phyloP scores from a whole-genome alignment of 345 rosid species.

The Eucalyptus shirleyi region DNA sequence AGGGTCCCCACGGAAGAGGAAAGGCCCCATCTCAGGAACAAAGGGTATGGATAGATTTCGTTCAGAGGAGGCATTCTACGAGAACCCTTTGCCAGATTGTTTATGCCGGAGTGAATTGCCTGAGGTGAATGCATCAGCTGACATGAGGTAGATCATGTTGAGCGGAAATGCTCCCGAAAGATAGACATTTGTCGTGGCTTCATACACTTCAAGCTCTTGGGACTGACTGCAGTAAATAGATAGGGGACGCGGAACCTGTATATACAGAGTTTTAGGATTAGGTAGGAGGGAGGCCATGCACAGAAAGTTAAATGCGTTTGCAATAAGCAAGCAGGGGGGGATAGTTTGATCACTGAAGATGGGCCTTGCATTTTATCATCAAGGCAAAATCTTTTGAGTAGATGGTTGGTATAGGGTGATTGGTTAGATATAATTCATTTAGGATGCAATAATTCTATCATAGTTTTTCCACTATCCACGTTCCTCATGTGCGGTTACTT shows the following conservation, averaged over 20 bases:
- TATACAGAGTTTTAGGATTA: not conserved
- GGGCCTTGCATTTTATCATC: not conserved
- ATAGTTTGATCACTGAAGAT: not conserved
- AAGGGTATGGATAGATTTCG: conserved; percentile 79
- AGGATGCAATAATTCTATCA: not conserved
- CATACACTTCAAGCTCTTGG: not conserved
- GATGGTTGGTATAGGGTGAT: not conserved
- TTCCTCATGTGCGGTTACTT: not conserved
- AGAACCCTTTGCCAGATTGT: conserved; percentile 86
- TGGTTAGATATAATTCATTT: not conserved
- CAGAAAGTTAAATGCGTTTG: not conserved
- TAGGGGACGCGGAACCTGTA: not conserved
- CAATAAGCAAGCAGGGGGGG: not conserved
- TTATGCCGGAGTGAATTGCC: conserved; percentile 38
- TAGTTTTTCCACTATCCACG: not conserved
- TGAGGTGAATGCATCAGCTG: not conserved
- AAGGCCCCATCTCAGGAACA: conserved; percentile 77
- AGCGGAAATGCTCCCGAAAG: not conserved
- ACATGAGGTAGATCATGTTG: not conserved
- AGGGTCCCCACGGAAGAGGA: conserved; percentile 87
- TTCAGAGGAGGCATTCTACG: conserved; percentile 87
- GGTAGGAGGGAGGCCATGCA: not conserved
- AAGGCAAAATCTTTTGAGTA: not conserved
- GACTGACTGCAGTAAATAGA: not conserved
- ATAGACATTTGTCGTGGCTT: not conserved